Base-by-base conservation (phyloP, 192 early-diverging fungal species). In the Kappamyces sp. region DNA sequence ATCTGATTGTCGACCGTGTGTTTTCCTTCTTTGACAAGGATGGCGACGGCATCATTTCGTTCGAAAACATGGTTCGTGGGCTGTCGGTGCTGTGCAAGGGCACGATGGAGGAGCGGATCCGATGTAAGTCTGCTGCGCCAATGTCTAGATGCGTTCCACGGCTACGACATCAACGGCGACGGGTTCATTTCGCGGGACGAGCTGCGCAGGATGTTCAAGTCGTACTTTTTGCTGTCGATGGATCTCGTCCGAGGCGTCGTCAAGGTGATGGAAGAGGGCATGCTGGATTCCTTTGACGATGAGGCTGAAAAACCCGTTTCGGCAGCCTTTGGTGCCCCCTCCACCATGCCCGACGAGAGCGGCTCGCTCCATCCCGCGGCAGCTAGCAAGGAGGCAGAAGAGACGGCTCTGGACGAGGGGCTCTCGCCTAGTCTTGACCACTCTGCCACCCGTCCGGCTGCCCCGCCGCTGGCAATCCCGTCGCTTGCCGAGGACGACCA, bases 1-100 rank as follows among this genome's bases (percentile, higher is more conserved):
- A 93, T 43, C 70, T 96, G 34, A 87, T 98, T 50, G 88, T 85
- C 2, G 83, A 84, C 32, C 80, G 93, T 1, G 86, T 96, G 41
- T 98, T 94, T 64, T 66, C 70, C 0, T 95, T 92, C 54, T 96
- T 90, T 73, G 95, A 98, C 61, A 84, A 77, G 33, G 87, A 98
- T 67, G 55, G 67, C 2, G 87, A 98, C 65, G 74, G 67, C 15
- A 64, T 80, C 9, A 86, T 98, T 41, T 81, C 68, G 5, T 98
- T 95, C 57, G 65, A 71, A 30, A 93, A 98, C 60, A 75, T 98
- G 69, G 89, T 86, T 2, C 72, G 72, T 37, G 91, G 93, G 4
- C 72, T 95, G 4, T 84, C 84, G 32, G 75, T 91, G 0, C 76
- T 94, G 37, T 87, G 80, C 68, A 90, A 91, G 64, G 93, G 93